Conservation (phyloP, 768 basidiomycete genomes). For the Tremella fuciformis region DNA sequence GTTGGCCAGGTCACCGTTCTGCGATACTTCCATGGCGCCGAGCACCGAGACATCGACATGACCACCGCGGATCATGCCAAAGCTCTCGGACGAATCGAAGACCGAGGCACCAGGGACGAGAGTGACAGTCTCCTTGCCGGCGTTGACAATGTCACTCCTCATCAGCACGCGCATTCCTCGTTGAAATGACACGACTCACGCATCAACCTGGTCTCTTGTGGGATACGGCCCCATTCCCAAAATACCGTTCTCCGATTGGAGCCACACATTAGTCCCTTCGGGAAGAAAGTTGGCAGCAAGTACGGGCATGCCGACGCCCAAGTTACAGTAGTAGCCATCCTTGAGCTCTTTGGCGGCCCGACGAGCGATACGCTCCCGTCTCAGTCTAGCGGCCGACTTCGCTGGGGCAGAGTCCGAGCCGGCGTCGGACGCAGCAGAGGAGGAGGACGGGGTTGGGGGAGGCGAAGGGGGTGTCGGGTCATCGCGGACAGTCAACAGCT, state of each 20-base stretch:
- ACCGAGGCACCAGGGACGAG: slow-evolving; percentile 17
- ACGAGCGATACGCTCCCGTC: slow-evolving; percentile 35
- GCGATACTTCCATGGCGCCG: slow-evolving; percentile 89
- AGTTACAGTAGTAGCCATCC: slow-evolving; percentile 51
- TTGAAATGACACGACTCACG: slow-evolving; percentile 26
- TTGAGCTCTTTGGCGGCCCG: slow-evolving; percentile 41
- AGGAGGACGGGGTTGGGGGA: slow-evolving; percentile 5
- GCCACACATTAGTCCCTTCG: slow-evolving; percentile 51
- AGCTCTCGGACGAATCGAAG: slow-evolving; percentile 24
- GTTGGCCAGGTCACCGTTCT: slow-evolving; percentile 86
- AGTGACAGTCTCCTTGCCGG: slow-evolving; percentile 39
- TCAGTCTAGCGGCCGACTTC: slow-evolving; percentile 15
- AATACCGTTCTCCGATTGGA: slow-evolving; percentile 54
- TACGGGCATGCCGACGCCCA: slow-evolving; percentile 55
- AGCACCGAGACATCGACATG: slow-evolving; percentile 75
- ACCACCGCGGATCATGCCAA: slow-evolving; percentile 22
- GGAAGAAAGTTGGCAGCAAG: slow-evolving; percentile 51
- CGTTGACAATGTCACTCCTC: slow-evolving; percentile 45
- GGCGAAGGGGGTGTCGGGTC: slow-evolving; percentile 3
- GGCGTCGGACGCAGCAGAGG: not conserved
- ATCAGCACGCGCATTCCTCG: not conserved
- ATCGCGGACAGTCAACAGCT: slow-evolving; percentile 39
- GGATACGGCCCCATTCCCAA: slow-evolving; percentile 55
- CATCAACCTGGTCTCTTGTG: slow-evolving; percentile 51
- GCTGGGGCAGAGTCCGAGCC: slow-evolving; percentile 3